Evolutionary conservation across 192 early-diverging fungal genomes (phyloP), one percentile per base, ranked within the genome.

Genomic region (Coemansia sp.): DNA sequence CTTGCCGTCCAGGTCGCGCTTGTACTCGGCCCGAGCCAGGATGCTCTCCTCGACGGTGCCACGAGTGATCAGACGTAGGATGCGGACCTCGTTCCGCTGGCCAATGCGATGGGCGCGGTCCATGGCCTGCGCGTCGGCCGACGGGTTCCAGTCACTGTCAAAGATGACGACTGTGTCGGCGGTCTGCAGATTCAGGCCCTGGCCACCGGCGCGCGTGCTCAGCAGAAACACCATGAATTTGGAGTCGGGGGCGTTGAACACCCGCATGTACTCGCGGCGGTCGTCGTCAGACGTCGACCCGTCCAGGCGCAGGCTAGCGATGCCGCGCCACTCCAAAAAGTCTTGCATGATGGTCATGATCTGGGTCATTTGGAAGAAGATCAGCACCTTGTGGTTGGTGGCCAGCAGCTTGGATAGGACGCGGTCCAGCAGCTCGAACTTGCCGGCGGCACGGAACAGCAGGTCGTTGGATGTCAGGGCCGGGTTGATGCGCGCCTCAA

Each of bases 71-170:
- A 99, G 55, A 18, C 91, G 84, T 67, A 96, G 82, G 38, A 99
- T 92, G 14, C 89, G 85, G 18, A 99, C 96, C 76, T 96, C 93
- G 51, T 95, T 96, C 19, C 85, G 97, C 69, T 99, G 96, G 26
- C 96, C 96, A 49, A 99, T 99, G 74, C 96, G 91, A 77, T 99
- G 94, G 5, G 96, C 96, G 67, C 96, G 93, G 80, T 97, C 96
- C 72, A 94, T 94, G 4, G 96, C 96, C 76, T 99, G 96, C 36
- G 95, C 78, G 78, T 99, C 96, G 53, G 92, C 90, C 64, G 95
- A 92, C 29, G 96, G 96, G 62, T 97, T 97, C 94, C 94, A 99
- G 68, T 99, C 96, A 14, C 87, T 90, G 72, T 99, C 96, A 59
- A 90, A 99, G 50, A 97, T 94, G 34, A 99, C 86, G 18, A 99